A percentile compares a stretch with the other conserved stretches of the same genome.
Evolutionary conservation across 2,329 filamentous ascomycete species (phyloP).

Genomic region (Aspergillus viridinutans): DNA sequence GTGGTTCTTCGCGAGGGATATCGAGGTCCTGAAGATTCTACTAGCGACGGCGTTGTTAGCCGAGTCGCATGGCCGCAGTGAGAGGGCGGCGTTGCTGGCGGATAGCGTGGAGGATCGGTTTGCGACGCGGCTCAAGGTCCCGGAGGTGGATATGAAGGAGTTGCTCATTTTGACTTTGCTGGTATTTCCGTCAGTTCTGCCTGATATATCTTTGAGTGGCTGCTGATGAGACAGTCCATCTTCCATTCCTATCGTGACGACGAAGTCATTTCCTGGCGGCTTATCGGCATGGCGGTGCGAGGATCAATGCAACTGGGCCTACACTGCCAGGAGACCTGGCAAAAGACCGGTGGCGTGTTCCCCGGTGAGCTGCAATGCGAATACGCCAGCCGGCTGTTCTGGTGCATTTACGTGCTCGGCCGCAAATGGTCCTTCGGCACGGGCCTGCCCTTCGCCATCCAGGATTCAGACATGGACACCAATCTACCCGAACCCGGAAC

Average conservation of each 20-base stretch:
- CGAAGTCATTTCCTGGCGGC: conserved; percentile 48
- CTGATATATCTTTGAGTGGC: background rate
- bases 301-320: conserved; percentile 49
- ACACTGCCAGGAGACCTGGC: conserved; percentile 44
- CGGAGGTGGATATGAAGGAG: conserved; percentile 38
- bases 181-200: conserved; percentile 10
- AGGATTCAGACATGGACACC: conserved; percentile 49
- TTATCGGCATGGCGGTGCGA: conserved; percentile 46
- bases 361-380: conserved; percentile 34
- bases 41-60: conserved; percentile 70
- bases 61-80: conserved; percentile 72
- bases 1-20: conserved; percentile 44
- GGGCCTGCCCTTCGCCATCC: conserved; percentile 47
- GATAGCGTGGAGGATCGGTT: conserved; percentile 35
- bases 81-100: conserved; percentile 39
- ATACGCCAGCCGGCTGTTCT: conserved; percentile 42
- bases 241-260: conserved; percentile 45
- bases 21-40: conserved; percentile 73
- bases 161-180: conserved; percentile 30
- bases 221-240: conserved; percentile 22
- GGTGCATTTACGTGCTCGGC: conserved; percentile 51
- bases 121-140: conserved; percentile 28
- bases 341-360: conserved; percentile 30
- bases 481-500: conserved; percentile 43
- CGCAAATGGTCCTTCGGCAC: conserved; percentile 52